Conservation (phyloP, 208 protist genomes). For the Leishmania martiniquensis region DNA sequence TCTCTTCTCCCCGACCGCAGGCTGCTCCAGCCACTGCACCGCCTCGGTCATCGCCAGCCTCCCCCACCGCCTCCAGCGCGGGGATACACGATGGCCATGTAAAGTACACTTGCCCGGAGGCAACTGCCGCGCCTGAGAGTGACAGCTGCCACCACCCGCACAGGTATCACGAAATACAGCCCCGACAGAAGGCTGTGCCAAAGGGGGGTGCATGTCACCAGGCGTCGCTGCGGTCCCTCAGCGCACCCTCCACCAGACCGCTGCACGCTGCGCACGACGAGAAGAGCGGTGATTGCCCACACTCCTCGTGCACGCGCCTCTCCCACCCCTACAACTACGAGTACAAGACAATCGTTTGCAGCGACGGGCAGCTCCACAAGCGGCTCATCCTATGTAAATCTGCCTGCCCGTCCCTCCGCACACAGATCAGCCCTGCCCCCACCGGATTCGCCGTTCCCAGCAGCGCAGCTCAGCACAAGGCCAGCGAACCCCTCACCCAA, state of each 20-base stretch:
- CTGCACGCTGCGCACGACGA: neutral
- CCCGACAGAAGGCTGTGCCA: neutral
- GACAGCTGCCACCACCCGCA: neutral
- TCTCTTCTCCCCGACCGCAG: neutral
- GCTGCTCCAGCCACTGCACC: neutral
- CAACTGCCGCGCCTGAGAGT: neutral
- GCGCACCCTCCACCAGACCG: neutral
- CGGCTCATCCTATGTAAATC: constrained; percentile 8
- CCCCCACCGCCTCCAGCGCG: neutral
- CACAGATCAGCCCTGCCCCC: neutral
- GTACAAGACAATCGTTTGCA: constrained; percentile 11
- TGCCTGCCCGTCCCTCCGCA: neutral
- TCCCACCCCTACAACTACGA: constrained; percentile 2
- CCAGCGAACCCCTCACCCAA: neutral
- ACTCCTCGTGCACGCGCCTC: neutral
- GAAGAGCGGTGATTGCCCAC: neutral
- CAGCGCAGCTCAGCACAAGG: neutral
- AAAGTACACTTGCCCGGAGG: neutral
- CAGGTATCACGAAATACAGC: neutral
- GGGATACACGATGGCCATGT: neutral
- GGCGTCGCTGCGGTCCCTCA: neutral
- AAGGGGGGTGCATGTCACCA: neutral
- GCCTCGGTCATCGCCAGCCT: neutral
- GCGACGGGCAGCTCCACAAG: constrained; percentile 3
- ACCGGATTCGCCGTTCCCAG: neutral